Base-by-base conservation (phyloP, 2,329 filamentous ascomycete species). In the Paecilomyces niveus region DNA sequence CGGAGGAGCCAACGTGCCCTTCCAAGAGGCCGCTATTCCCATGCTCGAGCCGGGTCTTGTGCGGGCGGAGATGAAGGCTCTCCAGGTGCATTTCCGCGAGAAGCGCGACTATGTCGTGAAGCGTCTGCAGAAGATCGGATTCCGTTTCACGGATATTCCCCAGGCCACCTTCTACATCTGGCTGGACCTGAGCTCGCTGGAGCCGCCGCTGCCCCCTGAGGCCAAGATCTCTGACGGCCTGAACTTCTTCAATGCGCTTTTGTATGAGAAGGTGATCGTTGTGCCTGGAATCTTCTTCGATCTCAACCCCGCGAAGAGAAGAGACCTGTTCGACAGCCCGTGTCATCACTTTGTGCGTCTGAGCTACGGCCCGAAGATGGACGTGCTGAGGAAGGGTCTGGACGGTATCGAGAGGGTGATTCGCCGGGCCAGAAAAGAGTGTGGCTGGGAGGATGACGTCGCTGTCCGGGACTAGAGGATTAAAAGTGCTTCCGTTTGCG, bases 261-360 rank as follows among this genome's bases (percentile, higher is more conserved):
- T 97, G 52, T 86, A 89, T 69, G 92, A 97, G 80, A 95, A 95
- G 82, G 90, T 95, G 65, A 97, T 97, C 70, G 92, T 97, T 18
- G 93, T 97, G 3, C 93, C 93, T 0, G 93, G 93, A 60, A 97
- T 97, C 74, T 97, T 97, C 83, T 97, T 97, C 73, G 93, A 97
- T 70, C 77, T 97, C 63, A 97, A 97, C 78, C 93, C 93, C 3
- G 88, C 89, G 35, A 89, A 91, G 73, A 84, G 93, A 64, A 83
- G 93, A 72, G 93, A 97, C 74, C 76, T 97, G 65, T 97, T 97
- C 65, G 93, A 97, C 77, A 90, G 86, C 65, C 93, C 93, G 60
- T 97, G 93, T 76, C 93, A 97, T 76, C 89, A 94, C 77, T 95
- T 93, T 72, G 89, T 95, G 29, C 84, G 91, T 56, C 83, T 95